Base-by-base conservation (phyloP, 2,329 filamentous ascomycete species). In the Exophiala aquamarina region DNA sequence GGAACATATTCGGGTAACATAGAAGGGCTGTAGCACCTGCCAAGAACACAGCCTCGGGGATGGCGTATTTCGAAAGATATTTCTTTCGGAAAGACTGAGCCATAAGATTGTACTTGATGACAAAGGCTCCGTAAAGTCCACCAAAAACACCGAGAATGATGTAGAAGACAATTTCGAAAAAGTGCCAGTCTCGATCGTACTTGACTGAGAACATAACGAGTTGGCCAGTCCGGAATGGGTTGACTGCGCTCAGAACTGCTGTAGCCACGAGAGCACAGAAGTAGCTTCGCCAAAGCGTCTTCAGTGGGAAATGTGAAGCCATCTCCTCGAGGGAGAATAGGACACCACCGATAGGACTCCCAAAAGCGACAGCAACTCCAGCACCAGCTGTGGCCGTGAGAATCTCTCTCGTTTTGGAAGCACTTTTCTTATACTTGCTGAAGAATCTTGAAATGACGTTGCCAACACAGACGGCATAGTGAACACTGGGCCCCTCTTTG, bases 201-300 rank as follows among this genome's bases (percentile, higher is more conserved):
- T 83, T 83, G 61, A 98, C 92, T 61, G 95, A 91, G 69, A 98
- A 98, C 92, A 98, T 97, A 80, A 98, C 93, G 33, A 98, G 78
- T 64, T 98, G 93, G 15, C 93, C 93, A 0, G 93, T 97, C 42
- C 93, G 78, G 70, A 98, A 98, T 17, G 93, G 93, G 60, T 98
- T 98, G 89, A 98, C 95, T 49, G 88, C 89, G 19, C 93, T 86
- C 31, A 98, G 72, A 13, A 95, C 89, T 40, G 90, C 89, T 1
- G 93, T 97, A 4, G 91, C 93, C 4, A 98, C 92, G 55, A 98
- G 72, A 21, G 93, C 93, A 68, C 93, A 98, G 66, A 98, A 97
- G 66, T 97, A 98, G 65, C 90, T 96, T 59, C 93, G 81, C 93
- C 93, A 97, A 70, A 98, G 82, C 1, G 93, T 98, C 70, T 97